These are phyloP conservation scores for Mycosarcoma mackinlayi DNA, from an alignment of 1,284 basidiomycete genomes.

Conservation along the genomic window DNA sequence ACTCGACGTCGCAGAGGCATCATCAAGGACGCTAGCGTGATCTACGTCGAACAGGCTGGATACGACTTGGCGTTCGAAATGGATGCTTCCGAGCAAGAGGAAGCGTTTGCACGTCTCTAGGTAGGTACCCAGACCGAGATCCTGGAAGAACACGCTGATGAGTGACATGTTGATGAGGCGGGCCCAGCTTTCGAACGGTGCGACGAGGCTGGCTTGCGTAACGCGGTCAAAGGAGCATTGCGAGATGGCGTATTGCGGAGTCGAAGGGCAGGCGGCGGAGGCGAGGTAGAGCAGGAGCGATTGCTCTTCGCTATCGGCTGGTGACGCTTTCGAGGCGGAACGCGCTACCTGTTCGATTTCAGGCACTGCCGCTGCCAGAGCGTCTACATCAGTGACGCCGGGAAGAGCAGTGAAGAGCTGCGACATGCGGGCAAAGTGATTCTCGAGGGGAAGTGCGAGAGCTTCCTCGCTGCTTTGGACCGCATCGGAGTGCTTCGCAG, in stretches of 20 bases:
- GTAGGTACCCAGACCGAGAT: slow-evolving; percentile 51
- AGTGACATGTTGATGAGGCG: slow-evolving; percentile 56
- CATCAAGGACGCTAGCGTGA: slow-evolving; percentile 13
- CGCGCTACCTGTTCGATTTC: neutral
- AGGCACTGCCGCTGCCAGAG: neutral
- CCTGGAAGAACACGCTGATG: slow-evolving; percentile 59
- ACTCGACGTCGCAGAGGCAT: slow-evolving; percentile 2
- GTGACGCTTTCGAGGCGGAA: neutral
- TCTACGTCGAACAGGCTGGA: slow-evolving; percentile 51
- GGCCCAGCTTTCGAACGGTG: slow-evolving; percentile 53
- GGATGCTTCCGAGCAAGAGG: slow-evolving; percentile 48
- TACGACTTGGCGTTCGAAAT: slow-evolving; percentile 39
- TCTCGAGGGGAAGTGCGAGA: neutral
- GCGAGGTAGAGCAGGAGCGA: slow-evolving; percentile 30
- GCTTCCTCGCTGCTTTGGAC: neutral
- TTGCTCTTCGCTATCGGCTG: slow-evolving; percentile 3
- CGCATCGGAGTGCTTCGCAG: neutral
- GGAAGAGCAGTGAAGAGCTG: slow-evolving; percentile 35
- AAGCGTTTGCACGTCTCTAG: slow-evolving; percentile 57
- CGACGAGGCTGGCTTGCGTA: slow-evolving; percentile 27
- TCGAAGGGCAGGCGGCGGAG: slow-evolving; percentile 21
- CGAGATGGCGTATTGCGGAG: slow-evolving; percentile 12
- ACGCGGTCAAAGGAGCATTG: slow-evolving; percentile 27
- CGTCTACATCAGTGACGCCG: slow-evolving; percentile 10
- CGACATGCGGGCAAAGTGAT: slow-evolving; percentile 35